Evolutionary conservation across 148 eudicot species (phyloP).

Genomic region (Amaranthus hypochondriacus): DNA sequence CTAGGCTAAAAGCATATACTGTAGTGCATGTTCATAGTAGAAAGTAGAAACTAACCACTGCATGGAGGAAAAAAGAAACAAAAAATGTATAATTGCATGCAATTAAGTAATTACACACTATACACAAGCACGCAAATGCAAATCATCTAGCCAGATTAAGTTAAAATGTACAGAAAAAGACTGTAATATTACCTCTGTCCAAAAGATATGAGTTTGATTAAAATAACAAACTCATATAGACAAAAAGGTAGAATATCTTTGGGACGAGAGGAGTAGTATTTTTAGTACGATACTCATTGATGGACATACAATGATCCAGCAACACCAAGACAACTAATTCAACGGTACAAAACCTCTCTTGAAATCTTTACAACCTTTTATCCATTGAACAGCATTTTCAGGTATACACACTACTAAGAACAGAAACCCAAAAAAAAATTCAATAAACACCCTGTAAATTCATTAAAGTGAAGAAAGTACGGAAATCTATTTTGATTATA

Average conservation of each 20-base stretch:
- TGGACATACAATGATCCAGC: neutral
- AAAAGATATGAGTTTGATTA: neutral
- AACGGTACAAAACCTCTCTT: too few species aligned
- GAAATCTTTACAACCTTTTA: neutral
- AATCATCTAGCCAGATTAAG: neutral
- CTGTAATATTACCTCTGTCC: too few species aligned
- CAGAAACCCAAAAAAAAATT: neutral
- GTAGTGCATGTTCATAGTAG: neutral
- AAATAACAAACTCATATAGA: neutral
- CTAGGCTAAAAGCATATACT: neutral
- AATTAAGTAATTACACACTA: neutral
- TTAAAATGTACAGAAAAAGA: neutral
- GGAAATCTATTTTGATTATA: neutral
- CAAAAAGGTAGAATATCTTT: too few species aligned
- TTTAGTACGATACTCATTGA: too few species aligned
- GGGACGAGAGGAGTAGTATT: too few species aligned
- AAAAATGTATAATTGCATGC: neutral
- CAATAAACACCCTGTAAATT: neutral
- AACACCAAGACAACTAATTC: neutral
- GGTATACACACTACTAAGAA: too few species aligned
- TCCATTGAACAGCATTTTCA: neutral
- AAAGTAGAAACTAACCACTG: neutral
- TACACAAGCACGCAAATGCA: neutral
- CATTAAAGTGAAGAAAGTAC: neutral
- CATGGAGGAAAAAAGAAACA: neutral